A percentile compares a stretch with the other conserved stretches of the same genome.
Evolutionary conservation across 495 filamentous ascomycete genomes (phyloP).

Genomic region (Xylona heveae): DNA sequence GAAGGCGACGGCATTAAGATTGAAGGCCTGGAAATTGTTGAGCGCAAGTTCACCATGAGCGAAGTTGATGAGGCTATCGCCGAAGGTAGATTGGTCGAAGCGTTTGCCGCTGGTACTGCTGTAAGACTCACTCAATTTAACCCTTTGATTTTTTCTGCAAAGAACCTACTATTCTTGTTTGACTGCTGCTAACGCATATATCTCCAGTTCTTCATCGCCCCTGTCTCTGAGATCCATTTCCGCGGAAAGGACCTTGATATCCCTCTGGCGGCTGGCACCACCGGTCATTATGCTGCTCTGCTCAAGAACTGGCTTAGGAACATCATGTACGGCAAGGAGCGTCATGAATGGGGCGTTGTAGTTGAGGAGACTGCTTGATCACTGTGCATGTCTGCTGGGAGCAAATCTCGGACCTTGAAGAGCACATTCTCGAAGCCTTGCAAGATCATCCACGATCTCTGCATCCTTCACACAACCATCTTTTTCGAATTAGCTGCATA

Average conservation of each 20-base stretch:
- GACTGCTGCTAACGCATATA: slow-evolving; percentile 2
- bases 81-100: slow-evolving; percentile 62
- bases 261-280: slow-evolving; percentile 33
- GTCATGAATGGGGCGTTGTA: slow-evolving; percentile 61
- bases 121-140: slow-evolving; percentile 16
- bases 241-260: slow-evolving; percentile 45
- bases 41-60: slow-evolving; percentile 57
- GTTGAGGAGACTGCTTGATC: slow-evolving; percentile 50
- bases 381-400: too few relatives aligned
- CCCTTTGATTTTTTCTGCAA: background rate
- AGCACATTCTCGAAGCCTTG: too few relatives aligned
- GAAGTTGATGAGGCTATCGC: slow-evolving; percentile 52
- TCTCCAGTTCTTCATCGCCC: slow-evolving; percentile 55
- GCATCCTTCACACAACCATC: too few relatives aligned
- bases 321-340: slow-evolving; percentile 71
- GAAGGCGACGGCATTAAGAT: slow-evolving; percentile 5
- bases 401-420: too few relatives aligned
- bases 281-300: slow-evolving; percentile 38
- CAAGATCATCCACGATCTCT: too few relatives aligned
- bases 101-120: slow-evolving; percentile 75
- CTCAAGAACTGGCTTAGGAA: slow-evolving; percentile 61
- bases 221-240: slow-evolving; percentile 53
- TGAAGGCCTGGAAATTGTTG: slow-evolving; percentile 48
- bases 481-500: too few relatives aligned
- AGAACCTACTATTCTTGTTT: background rate